Evolutionary conservation across 345 rosid species (phyloP), one percentile per base, ranked within the genome.

Genomic region (Combretum micranthum): DNA sequence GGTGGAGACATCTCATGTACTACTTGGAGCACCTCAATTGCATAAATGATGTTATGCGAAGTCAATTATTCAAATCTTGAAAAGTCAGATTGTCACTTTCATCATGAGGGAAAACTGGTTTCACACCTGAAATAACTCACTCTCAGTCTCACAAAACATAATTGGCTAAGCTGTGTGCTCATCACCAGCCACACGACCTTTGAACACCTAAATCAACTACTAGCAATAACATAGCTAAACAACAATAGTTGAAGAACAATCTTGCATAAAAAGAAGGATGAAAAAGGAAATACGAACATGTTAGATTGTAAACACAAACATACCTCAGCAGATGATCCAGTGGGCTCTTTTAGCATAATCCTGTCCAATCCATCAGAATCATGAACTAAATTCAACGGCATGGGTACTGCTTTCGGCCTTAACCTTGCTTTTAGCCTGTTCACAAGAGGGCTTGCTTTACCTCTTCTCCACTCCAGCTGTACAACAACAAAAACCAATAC

Each of bases 301-400:
- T 15, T 22, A 16, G 39, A 25, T 50, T n/a, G 26, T n/a, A 43
- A 14, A 19, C n/a, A 46, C 32, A 53, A 55, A 56, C 63, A 46
- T 44, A 90, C 98, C 92, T 82, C 92, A 18, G 80, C 96, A 53
- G 88, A 74, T 13, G 96, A 87, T 43, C 98, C 98, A 54, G 85
- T 62, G 48, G 90, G 92, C 66, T 84, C 96, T 49, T 83, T 79
- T 78, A 91, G 75, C 50, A 79, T 65, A 66, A 91, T 80, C 59
- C 81, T 79, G 55, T 84, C 86, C 7, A 81, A 70, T 62, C 79
- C 91, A 82, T 78, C 84, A 15, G 64, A 72, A 75, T 71, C 83
- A 67, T 72, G 79, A 71, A 78, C 72, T 32, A 82, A 43, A 73
- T 80, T 91, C 80, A 79, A 68, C 52, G 96, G 83, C 96, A 87